Conservation (phyloP, 73 alveolate genomes). For the Paraurostyla sp. region DNA sequence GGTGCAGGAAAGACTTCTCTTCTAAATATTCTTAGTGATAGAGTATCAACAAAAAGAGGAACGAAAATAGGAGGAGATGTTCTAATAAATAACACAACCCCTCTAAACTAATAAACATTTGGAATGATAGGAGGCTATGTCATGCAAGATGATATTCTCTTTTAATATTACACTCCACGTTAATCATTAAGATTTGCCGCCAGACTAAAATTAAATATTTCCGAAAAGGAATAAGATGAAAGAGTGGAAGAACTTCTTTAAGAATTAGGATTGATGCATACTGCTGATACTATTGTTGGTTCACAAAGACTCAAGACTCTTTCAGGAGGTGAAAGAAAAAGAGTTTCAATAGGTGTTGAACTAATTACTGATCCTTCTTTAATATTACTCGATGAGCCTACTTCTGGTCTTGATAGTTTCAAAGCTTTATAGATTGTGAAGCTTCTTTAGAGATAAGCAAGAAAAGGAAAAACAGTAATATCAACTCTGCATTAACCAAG, state of each 20-base stretch:
- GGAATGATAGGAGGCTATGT: conserved; percentile 68
- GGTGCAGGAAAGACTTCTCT: conserved; percentile 77
- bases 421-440: conserved; percentile 44
- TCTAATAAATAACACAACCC: conserved; percentile 11
- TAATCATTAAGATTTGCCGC: conserved; percentile 85
- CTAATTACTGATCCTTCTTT: conserved; percentile 67
- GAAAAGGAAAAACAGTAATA: conserved; percentile 2
- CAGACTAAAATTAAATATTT: background rate
- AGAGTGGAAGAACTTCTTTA: conserved; percentile 42
- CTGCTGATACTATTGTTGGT: conserved; percentile 54
- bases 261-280: conserved; percentile 16
- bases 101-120: background rate
- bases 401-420: conserved; percentile 74
- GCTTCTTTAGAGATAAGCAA: conserved; percentile 3
- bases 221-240: background rate
- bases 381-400: conserved; percentile 73
- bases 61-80: background rate
- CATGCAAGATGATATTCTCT: conserved; percentile 85
- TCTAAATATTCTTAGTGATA: conserved; percentile 44
- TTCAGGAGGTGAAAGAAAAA: conserved; percentile 75
- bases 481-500: conserved; percentile 41
- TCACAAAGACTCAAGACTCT: background rate
- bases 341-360: conserved; percentile 73
- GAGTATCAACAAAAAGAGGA: background rate
- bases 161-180: conserved; percentile 73